Conservation (phyloP, 2,329 filamentous ascomycete species). For the Clonostachys sp. region DNA sequence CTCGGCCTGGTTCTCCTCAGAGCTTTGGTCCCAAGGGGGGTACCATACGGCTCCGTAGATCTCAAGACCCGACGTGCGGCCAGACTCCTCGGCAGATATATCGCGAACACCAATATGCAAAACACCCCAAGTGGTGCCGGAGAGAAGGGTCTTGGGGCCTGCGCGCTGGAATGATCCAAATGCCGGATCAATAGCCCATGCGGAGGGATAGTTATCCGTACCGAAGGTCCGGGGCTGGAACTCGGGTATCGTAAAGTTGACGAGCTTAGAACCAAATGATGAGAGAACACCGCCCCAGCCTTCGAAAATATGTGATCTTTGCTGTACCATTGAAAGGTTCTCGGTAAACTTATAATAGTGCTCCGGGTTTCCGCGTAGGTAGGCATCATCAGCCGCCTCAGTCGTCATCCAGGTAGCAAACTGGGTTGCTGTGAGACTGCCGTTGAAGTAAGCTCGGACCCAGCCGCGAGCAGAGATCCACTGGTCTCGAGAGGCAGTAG, state of each 20-base stretch:
- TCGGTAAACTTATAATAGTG: conserved; percentile 1
- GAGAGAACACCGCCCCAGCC: conserved; percentile 1
- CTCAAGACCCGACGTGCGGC: background rate
- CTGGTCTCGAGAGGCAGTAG: conserved; percentile 11
- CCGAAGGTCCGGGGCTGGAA: background rate
- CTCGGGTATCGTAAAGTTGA: background rate
- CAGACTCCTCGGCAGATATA: background rate
- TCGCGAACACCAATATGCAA: conserved; percentile 1
- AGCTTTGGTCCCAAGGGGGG: background rate
- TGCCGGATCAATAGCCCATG: background rate
- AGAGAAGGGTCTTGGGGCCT: background rate
- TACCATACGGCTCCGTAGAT: background rate
- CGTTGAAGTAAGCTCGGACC: background rate
- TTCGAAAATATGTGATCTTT: background rate
- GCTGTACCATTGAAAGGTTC: background rate
- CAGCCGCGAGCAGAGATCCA: background rate
- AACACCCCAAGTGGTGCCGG: background rate
- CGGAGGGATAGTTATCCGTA: background rate
- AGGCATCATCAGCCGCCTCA: background rate
- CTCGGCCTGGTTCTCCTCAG: background rate
- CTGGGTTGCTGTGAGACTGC: background rate
- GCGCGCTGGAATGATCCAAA: background rate
- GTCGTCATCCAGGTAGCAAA: conserved; percentile 1
- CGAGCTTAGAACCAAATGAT: background rate
- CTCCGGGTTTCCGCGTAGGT: background rate